phyloP scores from a whole-genome alignment of 331 rosid species.

The Rhamnella rubrinervis region DNA sequence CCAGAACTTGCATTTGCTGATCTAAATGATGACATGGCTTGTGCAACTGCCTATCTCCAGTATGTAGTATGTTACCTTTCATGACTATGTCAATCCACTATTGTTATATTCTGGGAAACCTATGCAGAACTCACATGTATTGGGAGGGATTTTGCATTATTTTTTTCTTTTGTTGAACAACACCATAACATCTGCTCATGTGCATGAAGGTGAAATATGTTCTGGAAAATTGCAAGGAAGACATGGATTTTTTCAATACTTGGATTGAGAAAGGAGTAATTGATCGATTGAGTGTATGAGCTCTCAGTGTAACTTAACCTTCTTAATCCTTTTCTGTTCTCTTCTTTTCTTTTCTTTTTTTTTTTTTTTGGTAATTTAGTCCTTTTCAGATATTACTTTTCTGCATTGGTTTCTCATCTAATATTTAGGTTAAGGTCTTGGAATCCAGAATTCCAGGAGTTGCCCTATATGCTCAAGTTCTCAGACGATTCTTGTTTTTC shows the following conservation, averaged over 20 bases:
- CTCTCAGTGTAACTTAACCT: constrained; percentile 41
- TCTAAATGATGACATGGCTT: constrained; percentile 93
- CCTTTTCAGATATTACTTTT: neutral
- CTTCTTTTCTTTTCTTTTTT: no score
- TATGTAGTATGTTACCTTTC: constrained; percentile 79
- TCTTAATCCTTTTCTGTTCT: constrained; percentile 6
- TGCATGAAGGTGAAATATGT: constrained; percentile 66
- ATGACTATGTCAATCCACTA: constrained; percentile 16
- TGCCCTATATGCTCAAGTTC: neutral
- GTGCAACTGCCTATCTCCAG: constrained; percentile 99
- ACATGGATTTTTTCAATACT: constrained; percentile 88
- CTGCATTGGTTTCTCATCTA: constrained; percentile 14
- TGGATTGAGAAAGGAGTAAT: constrained; percentile 95
- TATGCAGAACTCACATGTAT: no score
- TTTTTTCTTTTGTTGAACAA: no score
- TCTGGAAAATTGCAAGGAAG: constrained; percentile 93
- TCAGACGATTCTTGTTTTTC: constrained; percentile 5
- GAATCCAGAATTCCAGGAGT: neutral
- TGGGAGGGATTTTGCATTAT: neutral
- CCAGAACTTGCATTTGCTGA: constrained; percentile 99
- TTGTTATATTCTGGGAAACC: neutral
- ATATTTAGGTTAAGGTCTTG: constrained; percentile 2
- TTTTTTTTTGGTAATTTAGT: neutral
- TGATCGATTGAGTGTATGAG: constrained; percentile 83
- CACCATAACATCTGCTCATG: constrained; percentile 11